These are phyloP conservation scores for Raddia distichophylla DNA, from an alignment of 176 grass and related monocot genomes.

Conservation along the genomic window DNA sequence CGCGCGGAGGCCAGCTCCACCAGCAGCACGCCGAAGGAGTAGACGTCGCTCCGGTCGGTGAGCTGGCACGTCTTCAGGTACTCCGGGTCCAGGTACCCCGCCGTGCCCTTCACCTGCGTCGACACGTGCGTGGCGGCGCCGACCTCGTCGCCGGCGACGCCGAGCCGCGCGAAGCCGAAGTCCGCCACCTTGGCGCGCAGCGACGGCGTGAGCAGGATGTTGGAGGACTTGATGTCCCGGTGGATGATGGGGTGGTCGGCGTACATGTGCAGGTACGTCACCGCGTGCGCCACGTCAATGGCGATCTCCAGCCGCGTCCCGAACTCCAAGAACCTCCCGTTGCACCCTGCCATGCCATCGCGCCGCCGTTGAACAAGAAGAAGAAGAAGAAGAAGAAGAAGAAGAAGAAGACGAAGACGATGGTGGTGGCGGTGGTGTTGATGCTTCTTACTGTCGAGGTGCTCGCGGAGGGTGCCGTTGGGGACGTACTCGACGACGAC, in stretches of 20 bases:
- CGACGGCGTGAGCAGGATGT: conserved; percentile 86
- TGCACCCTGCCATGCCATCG: conserved; percentile 35
- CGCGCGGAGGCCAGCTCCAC: conserved; percentile 73
- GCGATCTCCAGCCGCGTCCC: conserved; percentile 69
- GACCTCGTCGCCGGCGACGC: conserved; percentile 43
- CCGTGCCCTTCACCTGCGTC: conserved; percentile 92
- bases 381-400: background rate
- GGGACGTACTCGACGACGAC: conserved; percentile 85
- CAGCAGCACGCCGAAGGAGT: conserved; percentile 88
- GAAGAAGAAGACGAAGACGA: background rate
- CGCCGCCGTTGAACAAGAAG: background rate
- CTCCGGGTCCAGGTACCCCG: conserved; percentile 95
- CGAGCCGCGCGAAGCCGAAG: conserved; percentile 88
- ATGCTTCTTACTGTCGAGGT: conserved; percentile 65
- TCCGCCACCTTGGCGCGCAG: conserved; percentile 93
- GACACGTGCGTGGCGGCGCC: conserved; percentile 53
- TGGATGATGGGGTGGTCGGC: conserved; percentile 91
- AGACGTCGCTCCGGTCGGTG: conserved; percentile 95
- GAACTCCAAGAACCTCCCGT: conserved; percentile 58
- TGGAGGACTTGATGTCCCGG: conserved; percentile 98
- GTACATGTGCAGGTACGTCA: conserved; percentile 97
- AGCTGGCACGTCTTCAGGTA: conserved; percentile 93
- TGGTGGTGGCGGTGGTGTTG: too few relatives aligned
- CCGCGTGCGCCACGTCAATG: conserved; percentile 89
- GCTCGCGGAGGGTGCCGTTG: conserved; percentile 83